Evolutionary conservation across 768 basidiomycete species (phyloP), one percentile per base, ranked within the genome.

Genomic region (Chalciporus piperatus): DNA sequence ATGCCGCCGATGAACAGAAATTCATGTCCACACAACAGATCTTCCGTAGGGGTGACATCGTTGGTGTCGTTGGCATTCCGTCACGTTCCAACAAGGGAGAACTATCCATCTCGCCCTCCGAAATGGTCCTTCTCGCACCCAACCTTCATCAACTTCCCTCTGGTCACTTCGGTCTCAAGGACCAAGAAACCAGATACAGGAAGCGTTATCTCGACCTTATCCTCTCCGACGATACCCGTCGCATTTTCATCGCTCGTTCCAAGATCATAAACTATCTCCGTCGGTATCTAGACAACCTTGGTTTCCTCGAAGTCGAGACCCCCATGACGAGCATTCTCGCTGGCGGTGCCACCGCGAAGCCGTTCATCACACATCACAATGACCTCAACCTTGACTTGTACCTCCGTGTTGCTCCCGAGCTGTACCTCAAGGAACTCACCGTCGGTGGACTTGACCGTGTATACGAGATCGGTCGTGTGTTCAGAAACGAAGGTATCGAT

Each of bases 191-290:
- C 33, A 85, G 97, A 40, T 98, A 98, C 78, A 82, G 97, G 72
- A 98, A 98, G 86, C 88, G 97, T 48, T 98, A 98, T 76, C 85
- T 99, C 56, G 97, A 99, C 71, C 84, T 99, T 55, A 97, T 99
- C 74, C 79, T 99, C 70, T 95, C 90, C 70, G 87, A 90, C 37
- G 81, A 83, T 58, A 92, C 92, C 16, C 86, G 97, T 55, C 84
- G 85, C 59, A 85, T 95, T 56, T 99, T 98, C 74, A 74, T 95
- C 73, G 88, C 90, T 23, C 86, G 97, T 54, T 84, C 85, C 68
- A 84, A 81, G 63, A 88, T 97, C 66, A 79, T 99, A 74, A 93
- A 92, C 77, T 96, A 97, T 71, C 74, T 97, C 60, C 84, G 97
- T 41, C 87, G 86, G 58, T 99, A 83, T 81, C 72, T 99, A 50